These are phyloP conservation scores for Datura wrightii DNA, from an alignment of 257 asterid genomes.

Conservation along the genomic window DNA sequence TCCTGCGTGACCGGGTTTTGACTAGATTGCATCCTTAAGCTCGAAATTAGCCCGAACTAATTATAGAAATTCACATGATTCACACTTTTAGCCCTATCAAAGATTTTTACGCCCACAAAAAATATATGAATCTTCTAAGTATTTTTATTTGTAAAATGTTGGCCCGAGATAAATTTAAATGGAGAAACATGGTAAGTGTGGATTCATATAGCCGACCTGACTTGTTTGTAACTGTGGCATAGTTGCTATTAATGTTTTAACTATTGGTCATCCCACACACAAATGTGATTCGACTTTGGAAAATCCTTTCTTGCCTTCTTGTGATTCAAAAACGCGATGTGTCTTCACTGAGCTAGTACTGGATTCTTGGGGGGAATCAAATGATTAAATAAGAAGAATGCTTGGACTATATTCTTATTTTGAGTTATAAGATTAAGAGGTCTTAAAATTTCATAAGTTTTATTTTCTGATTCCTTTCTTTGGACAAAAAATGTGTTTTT, in stretches of 20 bases:
- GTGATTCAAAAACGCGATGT: not conserved
- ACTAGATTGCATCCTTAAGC: too few species aligned
- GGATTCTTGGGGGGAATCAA: slow-evolving; percentile 1
- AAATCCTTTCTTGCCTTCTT: not conserved
- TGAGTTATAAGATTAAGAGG: slow-evolving; percentile 19
- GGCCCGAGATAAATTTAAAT: not conserved
- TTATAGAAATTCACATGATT: not conserved
- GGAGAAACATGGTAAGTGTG: slow-evolving; percentile 16
- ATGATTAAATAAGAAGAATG: not conserved
- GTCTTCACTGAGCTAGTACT: not conserved
- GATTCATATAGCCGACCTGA: not conserved
- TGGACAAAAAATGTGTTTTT: slow-evolving; percentile 2
- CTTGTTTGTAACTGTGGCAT: not conserved
- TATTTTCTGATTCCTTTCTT: not conserved
- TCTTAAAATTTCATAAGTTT: not conserved
- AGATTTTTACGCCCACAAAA: not conserved
- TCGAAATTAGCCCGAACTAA: not conserved
- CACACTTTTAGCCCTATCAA: not conserved
- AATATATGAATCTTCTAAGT: not conserved
- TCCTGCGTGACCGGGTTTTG: too few species aligned
- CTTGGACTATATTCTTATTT: not conserved
- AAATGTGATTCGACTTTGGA: not conserved
- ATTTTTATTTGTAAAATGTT: not conserved
- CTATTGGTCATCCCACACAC: not conserved
- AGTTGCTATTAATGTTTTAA: not conserved